A percentile compares a stretch with the other conserved stretches of the same genome.
Evolutionary conservation across 2,329 filamentous ascomycete species (phyloP).

Genomic region (Geoglossum cookeanum): DNA sequence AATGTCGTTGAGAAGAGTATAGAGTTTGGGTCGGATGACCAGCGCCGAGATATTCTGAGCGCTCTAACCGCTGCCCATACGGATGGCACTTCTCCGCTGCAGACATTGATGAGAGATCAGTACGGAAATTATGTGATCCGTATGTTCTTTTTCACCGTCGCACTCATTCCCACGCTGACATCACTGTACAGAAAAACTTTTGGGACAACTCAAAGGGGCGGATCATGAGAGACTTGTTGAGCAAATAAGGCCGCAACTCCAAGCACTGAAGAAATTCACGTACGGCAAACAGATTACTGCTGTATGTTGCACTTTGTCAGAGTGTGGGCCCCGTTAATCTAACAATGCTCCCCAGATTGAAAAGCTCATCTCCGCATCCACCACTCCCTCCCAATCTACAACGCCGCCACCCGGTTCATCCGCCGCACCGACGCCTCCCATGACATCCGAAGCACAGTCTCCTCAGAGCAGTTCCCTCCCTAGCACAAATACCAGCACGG

Average conservation of each 20-base stretch:
- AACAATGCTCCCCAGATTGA: constrained; percentile 2
- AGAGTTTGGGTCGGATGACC: constrained; percentile 45
- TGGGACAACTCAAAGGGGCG: constrained; percentile 39
- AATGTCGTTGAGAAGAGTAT: constrained; percentile 96
- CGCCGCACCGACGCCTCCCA: constrained; percentile 20
- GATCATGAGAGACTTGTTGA: constrained; percentile 42
- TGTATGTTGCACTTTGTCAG: constrained; percentile 15
- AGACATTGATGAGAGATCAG: constrained; percentile 68
- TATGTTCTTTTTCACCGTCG: constrained; percentile 33
- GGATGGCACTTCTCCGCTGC: constrained; percentile 50
- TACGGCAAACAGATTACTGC: constrained; percentile 47
- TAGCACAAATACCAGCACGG: constrained; percentile 40
- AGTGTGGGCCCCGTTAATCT: constrained; percentile 8
- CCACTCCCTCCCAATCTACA: constrained; percentile 6
- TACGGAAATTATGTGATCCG: constrained; percentile 95
- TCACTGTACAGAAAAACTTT: constrained; percentile 46
- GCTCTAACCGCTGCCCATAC: constrained; percentile 39
- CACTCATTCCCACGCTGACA: constrained; percentile 6
- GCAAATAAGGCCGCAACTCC: constrained; percentile 43
- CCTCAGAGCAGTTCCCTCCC: constrained; percentile 47
- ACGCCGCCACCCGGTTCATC: constrained; percentile 9
- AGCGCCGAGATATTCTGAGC: constrained; percentile 49
- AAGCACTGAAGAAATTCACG: constrained; percentile 41
- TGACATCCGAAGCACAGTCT: constrained; percentile 51
- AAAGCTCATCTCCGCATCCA: constrained; percentile 5